phyloP scores from a whole-genome alignment of 352 stramenopile species.

The Phytophthora hibernalis region DNA sequence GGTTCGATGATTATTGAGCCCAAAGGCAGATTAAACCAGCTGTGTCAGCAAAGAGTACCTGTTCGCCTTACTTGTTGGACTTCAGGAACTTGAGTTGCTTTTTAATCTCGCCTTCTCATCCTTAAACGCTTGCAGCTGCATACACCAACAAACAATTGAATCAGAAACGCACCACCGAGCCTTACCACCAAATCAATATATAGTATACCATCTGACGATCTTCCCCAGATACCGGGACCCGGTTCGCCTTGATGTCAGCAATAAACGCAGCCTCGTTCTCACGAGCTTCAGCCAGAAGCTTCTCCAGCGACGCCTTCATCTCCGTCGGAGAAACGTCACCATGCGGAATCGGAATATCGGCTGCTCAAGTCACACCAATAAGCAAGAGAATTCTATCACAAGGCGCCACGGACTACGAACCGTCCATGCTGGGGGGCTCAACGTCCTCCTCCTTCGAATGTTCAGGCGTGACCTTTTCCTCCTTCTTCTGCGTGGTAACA shows the following conservation, averaged over 20 bases:
- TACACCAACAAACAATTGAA: constrained; percentile 2
- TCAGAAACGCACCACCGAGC: background rate
- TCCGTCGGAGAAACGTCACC: constrained; percentile 61
- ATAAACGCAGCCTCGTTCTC: constrained; percentile 86
- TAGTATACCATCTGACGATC: constrained; percentile 81
- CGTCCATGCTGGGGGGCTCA: constrained; percentile 40
- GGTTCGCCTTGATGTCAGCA: constrained; percentile 74
- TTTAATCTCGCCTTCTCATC: constrained; percentile 87
- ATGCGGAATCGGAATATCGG: constrained; percentile 60
- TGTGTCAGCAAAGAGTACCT: constrained; percentile 3
- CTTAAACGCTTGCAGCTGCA: constrained; percentile 83
- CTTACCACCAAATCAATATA: constrained; percentile 5
- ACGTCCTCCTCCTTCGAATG: constrained; percentile 50
- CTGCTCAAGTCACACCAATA: constrained; percentile 11
- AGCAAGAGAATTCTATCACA: too few species aligned
- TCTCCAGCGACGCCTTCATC: constrained; percentile 80
- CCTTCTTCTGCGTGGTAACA: constrained; percentile 39
- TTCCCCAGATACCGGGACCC: constrained; percentile 58
- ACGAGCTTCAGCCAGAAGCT: constrained; percentile 74
- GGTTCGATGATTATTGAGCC: constrained; percentile 5
- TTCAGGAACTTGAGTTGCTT: constrained; percentile 86
- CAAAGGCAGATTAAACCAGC: constrained; percentile 4
- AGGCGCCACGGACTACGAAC: constrained; percentile 11
- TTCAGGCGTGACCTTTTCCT: constrained; percentile 34
- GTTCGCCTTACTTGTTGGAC: constrained; percentile 56